Conservation (phyloP, 257 asterid genomes). For the Cruciata laevipes region DNA sequence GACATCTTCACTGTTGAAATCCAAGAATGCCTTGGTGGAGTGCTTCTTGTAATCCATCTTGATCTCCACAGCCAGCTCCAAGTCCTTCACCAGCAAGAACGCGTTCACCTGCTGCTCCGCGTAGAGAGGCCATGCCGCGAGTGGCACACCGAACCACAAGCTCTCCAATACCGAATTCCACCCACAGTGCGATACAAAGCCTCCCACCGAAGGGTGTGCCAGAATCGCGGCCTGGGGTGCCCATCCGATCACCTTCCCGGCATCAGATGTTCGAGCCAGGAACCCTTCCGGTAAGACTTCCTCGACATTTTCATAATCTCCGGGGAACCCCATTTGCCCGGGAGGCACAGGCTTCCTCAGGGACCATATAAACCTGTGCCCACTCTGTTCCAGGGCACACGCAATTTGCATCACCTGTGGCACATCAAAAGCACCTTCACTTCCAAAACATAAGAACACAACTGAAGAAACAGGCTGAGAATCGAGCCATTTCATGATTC, state of each 20-base stretch:
- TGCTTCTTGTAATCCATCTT: slow-evolving; percentile 19
- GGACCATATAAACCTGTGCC: slow-evolving; percentile 5
- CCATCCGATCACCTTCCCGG: slow-evolving; percentile 23
- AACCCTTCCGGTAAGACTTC: slow-evolving; percentile 35
- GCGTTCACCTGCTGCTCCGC: slow-evolving; percentile 35
- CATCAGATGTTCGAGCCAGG: slow-evolving; percentile 18
- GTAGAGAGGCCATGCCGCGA: slow-evolving; percentile 25
- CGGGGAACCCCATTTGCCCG: background rate
- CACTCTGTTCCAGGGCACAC: slow-evolving; percentile 1
- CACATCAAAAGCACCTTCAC: slow-evolving; percentile 2
- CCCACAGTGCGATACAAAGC: slow-evolving; percentile 37
- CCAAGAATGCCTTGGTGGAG: background rate
- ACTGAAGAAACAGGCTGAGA: slow-evolving; percentile 5
- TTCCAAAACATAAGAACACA: slow-evolving; percentile 6
- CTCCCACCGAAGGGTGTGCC: slow-evolving; percentile 30
- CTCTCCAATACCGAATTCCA: slow-evolving; percentile 2
- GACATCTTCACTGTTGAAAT: background rate
- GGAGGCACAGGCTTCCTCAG: background rate
- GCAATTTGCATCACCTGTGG: slow-evolving; percentile 7
- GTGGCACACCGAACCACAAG: slow-evolving; percentile 5
- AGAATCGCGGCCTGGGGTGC: slow-evolving; percentile 21
- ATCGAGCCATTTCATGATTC: slow-evolving; percentile 8
- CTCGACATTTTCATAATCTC: slow-evolving; percentile 15
- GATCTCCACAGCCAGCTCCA: slow-evolving; percentile 25
- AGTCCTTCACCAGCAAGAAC: slow-evolving; percentile 22